Evolutionary conservation across 2,329 filamentous ascomycete species (phyloP).

Genomic region (Coniochaeta ligniaria): DNA sequence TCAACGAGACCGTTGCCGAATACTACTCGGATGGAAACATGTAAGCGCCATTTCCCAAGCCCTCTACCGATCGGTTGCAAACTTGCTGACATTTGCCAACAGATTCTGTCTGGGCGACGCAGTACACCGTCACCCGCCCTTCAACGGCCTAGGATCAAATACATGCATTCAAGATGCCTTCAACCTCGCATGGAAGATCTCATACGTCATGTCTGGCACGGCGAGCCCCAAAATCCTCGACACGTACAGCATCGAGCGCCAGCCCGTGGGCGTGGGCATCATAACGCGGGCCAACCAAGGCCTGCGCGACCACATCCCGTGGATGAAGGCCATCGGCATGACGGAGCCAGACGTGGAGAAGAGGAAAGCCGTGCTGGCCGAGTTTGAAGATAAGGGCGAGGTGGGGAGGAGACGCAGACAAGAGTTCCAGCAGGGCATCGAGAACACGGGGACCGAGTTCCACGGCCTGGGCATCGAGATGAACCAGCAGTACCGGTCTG

Average conservation of each 20-base stretch:
- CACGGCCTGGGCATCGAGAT: slow-evolving; percentile 52
- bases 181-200: slow-evolving; percentile 50
- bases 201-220: slow-evolving; percentile 34
- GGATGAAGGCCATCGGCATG: slow-evolving; percentile 39
- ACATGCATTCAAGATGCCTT: slow-evolving; percentile 51
- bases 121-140: slow-evolving; percentile 49
- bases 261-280: slow-evolving; percentile 39
- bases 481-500: slow-evolving; percentile 45
- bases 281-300: slow-evolving; percentile 51
- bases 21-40: slow-evolving; percentile 43
- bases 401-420: slow-evolving; percentile 29
- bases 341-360: slow-evolving; percentile 27
- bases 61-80: not conserved
- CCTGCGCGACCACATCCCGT: slow-evolving; percentile 39
- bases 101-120: slow-evolving; percentile 49
- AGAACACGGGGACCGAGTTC: slow-evolving; percentile 38
- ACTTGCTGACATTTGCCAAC: slow-evolving; percentile 9
- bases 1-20: slow-evolving; percentile 56
- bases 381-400: slow-evolving; percentile 29
- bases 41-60: not conserved
- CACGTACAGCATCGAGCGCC: slow-evolving; percentile 36
- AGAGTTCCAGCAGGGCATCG: slow-evolving; percentile 31
- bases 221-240: slow-evolving; percentile 30
- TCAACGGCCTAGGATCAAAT: slow-evolving; percentile 50
- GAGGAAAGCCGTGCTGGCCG: slow-evolving; percentile 28